Percentiles rank a stretch among this genome's conserved stretches.
Evolutionary conservation across 805 yeast genomes (phyloP).

Genomic region (Nakazawaea ishiwadae): DNA sequence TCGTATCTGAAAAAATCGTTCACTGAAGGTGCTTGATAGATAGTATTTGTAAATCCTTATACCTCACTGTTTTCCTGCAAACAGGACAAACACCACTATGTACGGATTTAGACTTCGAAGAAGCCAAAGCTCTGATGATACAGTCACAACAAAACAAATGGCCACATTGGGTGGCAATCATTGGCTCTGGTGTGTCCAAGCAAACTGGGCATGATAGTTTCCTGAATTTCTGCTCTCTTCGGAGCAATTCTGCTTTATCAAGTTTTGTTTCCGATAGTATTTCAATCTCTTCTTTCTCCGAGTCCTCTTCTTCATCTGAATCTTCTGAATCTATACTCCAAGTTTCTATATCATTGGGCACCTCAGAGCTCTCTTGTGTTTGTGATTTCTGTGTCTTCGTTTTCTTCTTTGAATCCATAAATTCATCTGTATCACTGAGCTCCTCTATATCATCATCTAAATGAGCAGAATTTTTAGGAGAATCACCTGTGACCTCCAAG

Average conservation of each 20-base stretch:
- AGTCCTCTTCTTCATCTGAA: conserved; percentile 2
- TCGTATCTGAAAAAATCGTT: neutral
- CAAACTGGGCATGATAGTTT: conserved; percentile 50
- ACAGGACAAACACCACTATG: conserved; percentile 27
- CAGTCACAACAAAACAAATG: conserved; percentile 54
- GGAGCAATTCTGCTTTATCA: conserved; percentile 7
- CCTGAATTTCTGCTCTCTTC: conserved; percentile 18
- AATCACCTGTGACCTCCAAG: neutral
- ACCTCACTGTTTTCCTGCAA: conserved; percentile 22
- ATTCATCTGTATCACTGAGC: neutral
- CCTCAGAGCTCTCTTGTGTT: neutral
- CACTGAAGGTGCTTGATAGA: conserved; percentile 2
- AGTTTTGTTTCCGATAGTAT: conserved; percentile 9
- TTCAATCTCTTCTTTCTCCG: conserved; percentile 9
- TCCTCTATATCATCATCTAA: neutral
- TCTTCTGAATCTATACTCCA: conserved; percentile 1
- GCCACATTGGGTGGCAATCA: conserved; percentile 52
- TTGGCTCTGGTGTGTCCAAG: conserved; percentile 44
- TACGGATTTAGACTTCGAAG: conserved; percentile 28
- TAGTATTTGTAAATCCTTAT: conserved; percentile 9
- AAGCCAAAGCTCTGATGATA: conserved; percentile 43
- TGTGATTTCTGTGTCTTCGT: neutral
- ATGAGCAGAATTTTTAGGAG: too few relatives aligned
- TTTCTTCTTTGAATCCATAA: too few relatives aligned
- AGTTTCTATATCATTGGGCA: conserved; percentile 2